Conservation (phyloP, 2,329 filamentous ascomycete genomes). For the Polytolypa hystricis region DNA sequence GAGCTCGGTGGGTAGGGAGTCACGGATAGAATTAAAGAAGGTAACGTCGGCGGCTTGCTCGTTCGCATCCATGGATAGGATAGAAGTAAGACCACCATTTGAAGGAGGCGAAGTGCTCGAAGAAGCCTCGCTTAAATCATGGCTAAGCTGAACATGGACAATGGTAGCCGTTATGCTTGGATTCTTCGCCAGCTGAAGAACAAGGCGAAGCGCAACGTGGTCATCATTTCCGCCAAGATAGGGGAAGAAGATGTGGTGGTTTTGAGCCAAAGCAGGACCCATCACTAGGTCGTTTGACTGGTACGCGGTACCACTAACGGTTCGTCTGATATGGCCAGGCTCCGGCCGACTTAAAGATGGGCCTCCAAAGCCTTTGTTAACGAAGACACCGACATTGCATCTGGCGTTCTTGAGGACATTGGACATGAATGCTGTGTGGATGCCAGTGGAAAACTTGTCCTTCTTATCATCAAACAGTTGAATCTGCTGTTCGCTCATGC, state of each 20-base stretch:
- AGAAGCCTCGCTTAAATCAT: conserved; percentile 5
- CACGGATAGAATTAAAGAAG: conserved; percentile 48
- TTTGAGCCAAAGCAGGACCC: conserved; percentile 52
- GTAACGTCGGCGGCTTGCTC: conserved; percentile 35
- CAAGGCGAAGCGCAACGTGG: conserved; percentile 63
- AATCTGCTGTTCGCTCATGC: conserved; percentile 54
- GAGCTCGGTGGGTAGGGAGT: conserved; percentile 44
- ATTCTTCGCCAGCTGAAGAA: conserved; percentile 74
- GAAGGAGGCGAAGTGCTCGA: conserved; percentile 6
- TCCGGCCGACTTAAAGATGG: conserved; percentile 18
- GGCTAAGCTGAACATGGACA: conserved; percentile 43
- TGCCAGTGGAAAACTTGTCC: conserved; percentile 46
- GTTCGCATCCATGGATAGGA: too few species aligned
- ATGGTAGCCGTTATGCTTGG: conserved; percentile 68
- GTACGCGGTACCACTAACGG: conserved; percentile 45
- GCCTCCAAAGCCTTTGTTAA: conserved; percentile 57
- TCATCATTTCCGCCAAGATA: conserved; percentile 83
- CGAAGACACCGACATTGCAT: conserved; percentile 65
- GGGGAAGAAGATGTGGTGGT: conserved; percentile 75
- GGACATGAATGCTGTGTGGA: conserved; percentile 65
- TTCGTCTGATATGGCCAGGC: conserved; percentile 33
- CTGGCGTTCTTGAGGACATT: conserved; percentile 51
- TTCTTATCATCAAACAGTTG: conserved; percentile 41
- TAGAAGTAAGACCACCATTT: conserved; percentile 2
- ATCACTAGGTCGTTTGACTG: conserved; percentile 47